Base-by-base conservation (phyloP, 73 alveolate genomes). In the Paraurostyla sp. region DNA sequence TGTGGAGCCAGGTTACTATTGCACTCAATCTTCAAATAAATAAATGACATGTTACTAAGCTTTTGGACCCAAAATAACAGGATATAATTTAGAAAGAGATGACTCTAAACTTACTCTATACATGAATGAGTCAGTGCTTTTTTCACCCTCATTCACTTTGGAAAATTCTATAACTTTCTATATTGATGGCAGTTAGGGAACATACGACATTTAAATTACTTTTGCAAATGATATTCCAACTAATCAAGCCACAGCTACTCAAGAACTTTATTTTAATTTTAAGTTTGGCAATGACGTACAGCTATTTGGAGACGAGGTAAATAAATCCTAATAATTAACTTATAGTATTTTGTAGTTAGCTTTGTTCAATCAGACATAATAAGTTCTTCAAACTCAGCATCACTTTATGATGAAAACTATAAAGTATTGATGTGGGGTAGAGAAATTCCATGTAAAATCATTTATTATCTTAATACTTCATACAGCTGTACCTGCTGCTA, bases 221-320 rank as follows among this genome's bases (percentile, higher is more conserved):
- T 65, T 65, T 22, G 23, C 58, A 38, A 65, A 65, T 65, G 82
- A 65, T 38, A 22, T 65, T 11, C 15, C 82, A 1, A 38, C 29
- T 16, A 65, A 65, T 38, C 25, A 65, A 40, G 41, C 35, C 16
- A 65, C 56, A 18, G 60, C 82, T 3, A 65, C 82, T 38, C 9
- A 11, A 16, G 13, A 4, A 16, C 41, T 65, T 7, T 11, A 56
- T 18, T 65, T 65, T 35, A 35, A 56, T 7, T 38, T 65, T 65
- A 9, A 29, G 16, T 18, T 65, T 38, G 82, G 60, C 9, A 58
- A 65, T 15, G 58, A 23, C 6, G 82, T 65, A 1, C 23, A 65
- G 82, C 82, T 65, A 16, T 65, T 65, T 23, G 82, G 82, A 13
- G 82, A 65, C 41, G 82, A 65, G n/a, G n/a, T n/a, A n/a, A n/a